phyloP scores from a whole-genome alignment of 306 rosid genomes.

The Betula pendula region DNA sequence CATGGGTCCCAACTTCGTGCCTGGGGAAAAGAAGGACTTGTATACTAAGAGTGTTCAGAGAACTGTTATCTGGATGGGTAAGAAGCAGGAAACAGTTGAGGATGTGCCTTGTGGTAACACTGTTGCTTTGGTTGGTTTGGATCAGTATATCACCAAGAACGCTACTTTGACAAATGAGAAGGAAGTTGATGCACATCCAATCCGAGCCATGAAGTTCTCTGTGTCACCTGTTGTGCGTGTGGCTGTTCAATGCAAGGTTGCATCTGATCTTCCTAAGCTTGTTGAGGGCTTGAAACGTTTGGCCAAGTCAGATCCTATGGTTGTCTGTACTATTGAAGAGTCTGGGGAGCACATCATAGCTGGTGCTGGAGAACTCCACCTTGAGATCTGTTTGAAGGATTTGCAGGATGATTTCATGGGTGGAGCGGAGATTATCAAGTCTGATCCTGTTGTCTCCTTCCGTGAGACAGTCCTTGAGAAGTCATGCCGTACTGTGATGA shows the following conservation, averaged over 20 bases:
- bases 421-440: constrained; percentile 80
- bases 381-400: constrained; percentile 91
- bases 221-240: constrained; percentile 93
- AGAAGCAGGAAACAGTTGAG: constrained; percentile 88
- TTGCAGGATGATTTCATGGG: constrained; percentile 92
- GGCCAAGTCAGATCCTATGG: constrained; percentile 98
- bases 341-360: constrained; percentile 95
- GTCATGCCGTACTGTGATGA: constrained; percentile 82
- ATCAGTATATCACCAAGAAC: constrained; percentile 89
- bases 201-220: constrained; percentile 90
- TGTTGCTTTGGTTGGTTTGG: constrained; percentile 87
- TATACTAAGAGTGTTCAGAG: constrained; percentile 88
- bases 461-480: constrained; percentile 87
- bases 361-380: constrained; percentile 96
- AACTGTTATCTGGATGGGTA: constrained; percentile 98
- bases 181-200: constrained; percentile 88
- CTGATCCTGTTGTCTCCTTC: constrained; percentile 91
- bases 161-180: constrained; percentile 93
- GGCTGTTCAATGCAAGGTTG: constrained; percentile 94
- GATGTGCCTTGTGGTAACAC: constrained; percentile 98
- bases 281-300: constrained; percentile 90
- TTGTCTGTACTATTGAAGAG: constrained; percentile 82
- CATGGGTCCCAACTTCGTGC: constrained; percentile 94
- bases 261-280: constrained; percentile 95
- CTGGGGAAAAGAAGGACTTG: constrained; percentile 86